Base-by-base conservation (phyloP, 2,329 filamentous ascomycete genomes). In the Aspergillus hiratsukae region DNA sequence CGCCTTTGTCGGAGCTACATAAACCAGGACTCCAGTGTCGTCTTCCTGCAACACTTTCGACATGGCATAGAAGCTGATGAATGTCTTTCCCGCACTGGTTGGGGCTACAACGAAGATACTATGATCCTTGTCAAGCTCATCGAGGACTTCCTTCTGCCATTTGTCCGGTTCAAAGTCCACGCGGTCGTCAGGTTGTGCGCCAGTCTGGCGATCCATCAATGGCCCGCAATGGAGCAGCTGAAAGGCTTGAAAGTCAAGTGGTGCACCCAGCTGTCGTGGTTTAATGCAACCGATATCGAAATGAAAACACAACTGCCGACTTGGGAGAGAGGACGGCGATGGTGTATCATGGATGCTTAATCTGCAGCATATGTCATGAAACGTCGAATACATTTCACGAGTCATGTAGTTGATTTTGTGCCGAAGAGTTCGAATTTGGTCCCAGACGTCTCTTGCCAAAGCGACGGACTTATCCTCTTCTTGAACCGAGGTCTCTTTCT, bases 21-120 rank as follows among this genome's bases (percentile, higher is more conserved):
- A 93, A 0, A 92, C 86, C 6, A 93, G 73, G 2, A 92, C 81
- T 2, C 83, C 85, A 50, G 90, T 83, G 58, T 92, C 83, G 59
- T 83, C 84, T 3, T 81, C 80, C 66, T 87, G 80, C 9, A 93
- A 76, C 1, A 91, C 77, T 66, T 89, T 86, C 65, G 88, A 87
- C 87, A 92, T 93, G 1, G 89, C 89, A 64, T 93, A 91, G 70
- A 92, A 93, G 0, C 70, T 72, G 43, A 92, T 92, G 69, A 92
- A 93, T 0, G 89, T 93, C 71, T 92, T 93, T 60, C 89, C 89
- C 0, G 89, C 86, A 25, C 86, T 89, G 0, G 89, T 93, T 0
- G 89, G 89, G 0, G 89, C 89, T 8, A 92, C 85, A 0, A 91
- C 87, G 57, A 92, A 86, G 0, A 90, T 75, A 62, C 87, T 90